Base-by-base conservation (phyloP, 257 asterid genomes). In the Knoxia roxburghii region DNA sequence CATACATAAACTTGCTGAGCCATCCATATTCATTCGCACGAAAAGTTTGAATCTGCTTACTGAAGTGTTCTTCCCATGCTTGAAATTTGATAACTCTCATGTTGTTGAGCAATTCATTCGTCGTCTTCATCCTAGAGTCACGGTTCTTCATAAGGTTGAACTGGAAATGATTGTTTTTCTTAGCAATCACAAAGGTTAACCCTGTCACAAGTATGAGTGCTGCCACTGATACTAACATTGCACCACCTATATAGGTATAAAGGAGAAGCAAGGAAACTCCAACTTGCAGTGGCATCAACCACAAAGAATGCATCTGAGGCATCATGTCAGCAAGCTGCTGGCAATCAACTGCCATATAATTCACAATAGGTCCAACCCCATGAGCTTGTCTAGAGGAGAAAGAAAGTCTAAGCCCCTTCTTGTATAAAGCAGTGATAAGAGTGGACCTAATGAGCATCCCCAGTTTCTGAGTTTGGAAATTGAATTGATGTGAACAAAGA, bases 11-110 rank as follows among this genome's bases (percentile, higher is more conserved):
- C 75, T 84, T 89, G 24, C 78, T 35, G 1, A 89, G 82, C 96
- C 96, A 89, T 0, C 69, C 49, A 12, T 59, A 84, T 69, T 89
- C 95, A 26, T 41, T 33, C 13, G 64, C 79, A 0, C 96, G 79
- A 32, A 82, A 70, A 5, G 75, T 48, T 12, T 53, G 79, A n/a
- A 89, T 83, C 67, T 68, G 83, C 57, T 75, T 48, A 43, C 40
- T 57, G 72, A 89, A 89, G 56, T 86, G 86, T 55, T 86, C 88
- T 63, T 89, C 96, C 96, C 96, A 89, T 6, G 91, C 96, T 55
- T 89, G 96, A 48, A 89, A 86, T 71, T 84, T 89, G 67, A 89
- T 84, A 43, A 86, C 96, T 0, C 91, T 77, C 89, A 89, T 81
- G 45, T 84, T 68, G 57, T 74, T 85, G 3, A 89, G 83, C 75